Conservation (phyloP, 2,329 filamentous ascomycete species). For the Tricladium varicosporioides region DNA sequence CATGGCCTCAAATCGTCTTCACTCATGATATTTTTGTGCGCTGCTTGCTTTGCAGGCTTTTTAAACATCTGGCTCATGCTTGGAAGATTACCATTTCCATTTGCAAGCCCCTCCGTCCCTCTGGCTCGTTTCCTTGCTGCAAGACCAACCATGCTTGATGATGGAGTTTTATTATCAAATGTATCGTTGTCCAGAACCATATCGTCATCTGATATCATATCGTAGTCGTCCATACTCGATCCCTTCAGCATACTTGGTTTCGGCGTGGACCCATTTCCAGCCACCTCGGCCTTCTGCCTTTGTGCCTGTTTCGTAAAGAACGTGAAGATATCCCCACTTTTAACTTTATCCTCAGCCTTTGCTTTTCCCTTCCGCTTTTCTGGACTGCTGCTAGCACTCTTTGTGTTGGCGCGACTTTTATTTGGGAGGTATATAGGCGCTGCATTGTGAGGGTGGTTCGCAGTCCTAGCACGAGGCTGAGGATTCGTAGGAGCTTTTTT, state of each 20-base stretch:
- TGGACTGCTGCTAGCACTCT: conserved; percentile 43
- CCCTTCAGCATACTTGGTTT: conserved; percentile 1
- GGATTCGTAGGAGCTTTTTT: conserved; percentile 30
- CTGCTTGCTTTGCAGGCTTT: conserved; percentile 35
- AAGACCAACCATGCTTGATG: conserved; percentile 53
- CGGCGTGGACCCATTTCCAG: conserved; percentile 5
- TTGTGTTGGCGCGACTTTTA: conserved; percentile 31
- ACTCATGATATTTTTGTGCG: conserved; percentile 16
- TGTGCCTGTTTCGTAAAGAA: conserved; percentile 63
- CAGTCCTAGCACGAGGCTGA: conserved; percentile 27
- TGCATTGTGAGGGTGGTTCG: conserved; percentile 29
- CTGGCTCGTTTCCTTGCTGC: conserved; percentile 54
- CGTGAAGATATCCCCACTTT: conserved; percentile 54
- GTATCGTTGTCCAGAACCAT: conserved; percentile 54
- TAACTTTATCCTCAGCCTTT: conserved; percentile 49
- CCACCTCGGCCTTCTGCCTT: conserved; percentile 33
- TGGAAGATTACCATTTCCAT: conserved; percentile 22
- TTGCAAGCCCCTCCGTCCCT: conserved; percentile 34
- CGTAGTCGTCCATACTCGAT: conserved; percentile 32
- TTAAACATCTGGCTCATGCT: conserved; percentile 50
- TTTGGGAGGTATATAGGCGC: conserved; percentile 30
- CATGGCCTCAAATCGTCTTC: conserved; percentile 70
- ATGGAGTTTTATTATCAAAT: conserved; percentile 47
- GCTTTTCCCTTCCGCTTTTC: conserved; percentile 39
- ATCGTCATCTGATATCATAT: conserved; percentile 57